Conservation (phyloP, 805 yeast species). For the Pichia membranifaciens region DNA sequence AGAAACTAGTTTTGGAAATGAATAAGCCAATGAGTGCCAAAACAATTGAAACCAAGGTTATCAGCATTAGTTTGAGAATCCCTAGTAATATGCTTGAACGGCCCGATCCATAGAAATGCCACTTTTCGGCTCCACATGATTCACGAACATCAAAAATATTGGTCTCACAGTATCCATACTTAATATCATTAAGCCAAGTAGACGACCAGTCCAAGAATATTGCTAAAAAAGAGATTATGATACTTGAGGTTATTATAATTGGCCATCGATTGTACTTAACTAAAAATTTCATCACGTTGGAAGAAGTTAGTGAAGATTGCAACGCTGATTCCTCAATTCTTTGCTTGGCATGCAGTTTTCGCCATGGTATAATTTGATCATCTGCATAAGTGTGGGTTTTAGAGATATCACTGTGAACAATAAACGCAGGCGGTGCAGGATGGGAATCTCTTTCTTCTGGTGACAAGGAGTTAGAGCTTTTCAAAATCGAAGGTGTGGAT, state of each 20-base stretch:
- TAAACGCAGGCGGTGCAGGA: neutral
- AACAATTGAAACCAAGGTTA: constrained; percentile 32
- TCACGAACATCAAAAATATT: constrained; percentile 23
- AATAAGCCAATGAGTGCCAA: constrained; percentile 37
- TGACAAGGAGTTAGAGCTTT: neutral
- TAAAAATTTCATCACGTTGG: neutral
- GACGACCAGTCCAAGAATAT: constrained; percentile 44
- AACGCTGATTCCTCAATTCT: constrained; percentile 4
- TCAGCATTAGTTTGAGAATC: constrained; percentile 21
- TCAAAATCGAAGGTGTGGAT: neutral
- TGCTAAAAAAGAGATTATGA: constrained; percentile 44
- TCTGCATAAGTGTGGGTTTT: neutral
- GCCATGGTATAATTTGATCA: constrained; percentile 9
- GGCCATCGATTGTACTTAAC: constrained; percentile 36
- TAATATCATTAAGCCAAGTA: constrained; percentile 46
- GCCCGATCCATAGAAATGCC: constrained; percentile 29
- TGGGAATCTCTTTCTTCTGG: neutral
- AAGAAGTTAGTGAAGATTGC: constrained; percentile 3
- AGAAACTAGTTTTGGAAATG: constrained; percentile 29
- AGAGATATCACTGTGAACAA: neutral
- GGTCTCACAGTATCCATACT: constrained; percentile 45
- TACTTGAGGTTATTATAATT: constrained; percentile 39
- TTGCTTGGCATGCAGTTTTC: constrained; percentile 3
- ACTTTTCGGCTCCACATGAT: constrained; percentile 29
- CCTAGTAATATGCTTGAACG: constrained; percentile 13